Conservation (phyloP, 2,329 filamentous ascomycete genomes). For the Shiraia bambusicola region DNA sequence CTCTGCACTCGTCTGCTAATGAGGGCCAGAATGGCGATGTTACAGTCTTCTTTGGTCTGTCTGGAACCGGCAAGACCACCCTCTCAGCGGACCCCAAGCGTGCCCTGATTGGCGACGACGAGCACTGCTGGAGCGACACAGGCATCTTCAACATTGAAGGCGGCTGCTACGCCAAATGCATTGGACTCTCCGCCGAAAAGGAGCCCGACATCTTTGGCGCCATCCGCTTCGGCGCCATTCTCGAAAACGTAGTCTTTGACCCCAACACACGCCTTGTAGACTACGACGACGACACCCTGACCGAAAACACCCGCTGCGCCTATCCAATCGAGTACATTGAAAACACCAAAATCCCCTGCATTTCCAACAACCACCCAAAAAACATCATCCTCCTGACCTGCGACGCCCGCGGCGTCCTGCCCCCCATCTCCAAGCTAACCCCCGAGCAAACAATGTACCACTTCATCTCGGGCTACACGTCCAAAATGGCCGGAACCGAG, state of each 20-base stretch:
- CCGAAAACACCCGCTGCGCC: slow-evolving; percentile 96
- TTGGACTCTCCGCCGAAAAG: slow-evolving; percentile 96
- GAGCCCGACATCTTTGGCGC: slow-evolving; percentile 97
- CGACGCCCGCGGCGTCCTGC: slow-evolving; percentile 94
- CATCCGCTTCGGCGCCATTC: slow-evolving; percentile 93
- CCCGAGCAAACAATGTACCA: slow-evolving; percentile 99
- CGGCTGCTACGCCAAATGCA: slow-evolving; percentile 98
- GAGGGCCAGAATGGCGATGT: slow-evolving; percentile 93
- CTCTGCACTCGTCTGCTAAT: slow-evolving; percentile 97
- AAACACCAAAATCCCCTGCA: slow-evolving; percentile 98
- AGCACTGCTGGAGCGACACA: slow-evolving; percentile 98
- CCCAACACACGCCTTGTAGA: slow-evolving; percentile 85
- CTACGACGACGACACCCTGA: slow-evolving; percentile 92
- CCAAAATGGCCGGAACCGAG: slow-evolving; percentile 99
- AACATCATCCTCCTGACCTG: slow-evolving; percentile 99
- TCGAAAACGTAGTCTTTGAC: slow-evolving; percentile 99
- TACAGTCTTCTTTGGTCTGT: slow-evolving; percentile 98
- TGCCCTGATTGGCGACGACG: slow-evolving; percentile 93
- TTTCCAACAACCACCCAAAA: slow-evolving; percentile 81
- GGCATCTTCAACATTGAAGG: slow-evolving; percentile 99
- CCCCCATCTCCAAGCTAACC: slow-evolving; percentile 95
- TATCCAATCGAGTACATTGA: slow-evolving; percentile 99
- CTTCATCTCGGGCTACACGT: slow-evolving; percentile 99
- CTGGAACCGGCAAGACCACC: slow-evolving; percentile 97
- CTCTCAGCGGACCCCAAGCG: slow-evolving; percentile 96